Evolutionary conservation across 805 yeast species (phyloP).

Genomic region (Myxozyma geophila): DNA sequence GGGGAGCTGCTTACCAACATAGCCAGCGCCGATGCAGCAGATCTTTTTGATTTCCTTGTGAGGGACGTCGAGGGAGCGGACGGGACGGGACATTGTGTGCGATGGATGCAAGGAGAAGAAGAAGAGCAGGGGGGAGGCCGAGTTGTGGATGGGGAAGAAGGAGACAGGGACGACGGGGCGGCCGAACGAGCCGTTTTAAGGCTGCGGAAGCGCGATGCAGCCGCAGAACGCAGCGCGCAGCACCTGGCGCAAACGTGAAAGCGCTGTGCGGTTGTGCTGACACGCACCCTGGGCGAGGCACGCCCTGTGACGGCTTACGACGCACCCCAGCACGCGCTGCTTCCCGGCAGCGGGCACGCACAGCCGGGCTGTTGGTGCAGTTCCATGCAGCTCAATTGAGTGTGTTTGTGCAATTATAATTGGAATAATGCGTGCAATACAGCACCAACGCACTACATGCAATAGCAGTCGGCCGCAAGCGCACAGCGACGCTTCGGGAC

Average conservation of each 20-base stretch:
- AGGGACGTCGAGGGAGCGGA: constrained; percentile 29
- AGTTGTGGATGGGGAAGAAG: background rate
- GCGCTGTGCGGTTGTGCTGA: constrained; percentile 13
- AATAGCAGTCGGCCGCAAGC: too few species aligned
- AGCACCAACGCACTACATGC: too few species aligned
- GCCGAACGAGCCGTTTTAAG: constrained; percentile 2
- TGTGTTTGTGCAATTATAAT: too few species aligned
- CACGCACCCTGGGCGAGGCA: background rate
- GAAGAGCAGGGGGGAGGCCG: constrained; percentile 1
- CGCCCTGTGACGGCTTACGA: too few species aligned
- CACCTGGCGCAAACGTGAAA: constrained; percentile 6
- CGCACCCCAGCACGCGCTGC: too few species aligned
- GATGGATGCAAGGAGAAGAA: constrained; percentile 15
- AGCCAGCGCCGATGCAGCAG: constrained; percentile 45
- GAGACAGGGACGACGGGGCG: constrained; percentile 5
- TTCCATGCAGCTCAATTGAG: too few species aligned
- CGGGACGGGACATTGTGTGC: constrained; percentile 19
- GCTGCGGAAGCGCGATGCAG: constrained; percentile 6
- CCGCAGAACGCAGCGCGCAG: constrained; percentile 18
- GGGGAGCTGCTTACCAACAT: constrained; percentile 36
- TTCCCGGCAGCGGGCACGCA: too few species aligned
- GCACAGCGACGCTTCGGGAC: too few species aligned
- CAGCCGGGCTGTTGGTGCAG: too few species aligned
- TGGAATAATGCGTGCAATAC: too few species aligned
- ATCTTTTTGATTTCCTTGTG: constrained; percentile 39